Evolutionary conservation across 768 basidiomycete species (phyloP).

Genomic region (Exidia glandulosa): DNA sequence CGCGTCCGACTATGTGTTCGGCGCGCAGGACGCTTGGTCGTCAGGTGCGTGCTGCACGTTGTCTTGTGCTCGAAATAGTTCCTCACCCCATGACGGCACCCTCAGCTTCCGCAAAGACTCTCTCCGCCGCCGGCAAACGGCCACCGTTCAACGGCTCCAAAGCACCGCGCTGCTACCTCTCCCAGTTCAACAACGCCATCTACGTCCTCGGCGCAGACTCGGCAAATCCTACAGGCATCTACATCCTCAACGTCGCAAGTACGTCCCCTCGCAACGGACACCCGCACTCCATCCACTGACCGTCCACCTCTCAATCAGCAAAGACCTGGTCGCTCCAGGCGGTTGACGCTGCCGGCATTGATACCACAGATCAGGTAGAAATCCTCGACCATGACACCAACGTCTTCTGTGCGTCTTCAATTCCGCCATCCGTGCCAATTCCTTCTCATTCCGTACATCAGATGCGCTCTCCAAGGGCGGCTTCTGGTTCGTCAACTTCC

Average conservation of each 20-base stretch:
- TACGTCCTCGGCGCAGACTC: slow-evolving; percentile 75
- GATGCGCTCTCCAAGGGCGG: slow-evolving; percentile 60
- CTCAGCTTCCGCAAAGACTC: slow-evolving; percentile 21
- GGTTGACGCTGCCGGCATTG: slow-evolving; percentile 27
- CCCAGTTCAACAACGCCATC: slow-evolving; percentile 71
- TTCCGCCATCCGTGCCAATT: neutral
- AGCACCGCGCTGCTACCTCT: slow-evolving; percentile 48
- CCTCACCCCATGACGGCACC: neutral
- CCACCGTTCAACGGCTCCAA: slow-evolving; percentile 48
- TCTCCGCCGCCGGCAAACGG: neutral
- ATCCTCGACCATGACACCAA: slow-evolving; percentile 95
- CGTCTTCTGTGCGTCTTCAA: slow-evolving; percentile 53
- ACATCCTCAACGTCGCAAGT: slow-evolving; percentile 64
- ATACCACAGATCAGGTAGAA: slow-evolving; percentile 51
- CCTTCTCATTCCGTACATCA: slow-evolving; percentile 15
- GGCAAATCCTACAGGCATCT: slow-evolving; percentile 53
- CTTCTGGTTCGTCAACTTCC: slow-evolving; percentile 64
- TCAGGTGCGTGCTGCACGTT: slow-evolving; percentile 27
- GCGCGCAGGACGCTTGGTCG: slow-evolving; percentile 55
- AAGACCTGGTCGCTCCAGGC: slow-evolving; percentile 73
- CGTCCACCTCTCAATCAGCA: slow-evolving; percentile 12
- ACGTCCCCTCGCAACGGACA: neutral
- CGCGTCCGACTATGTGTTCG: slow-evolving; percentile 76
- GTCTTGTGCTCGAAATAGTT: neutral
- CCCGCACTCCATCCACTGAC: neutral